phyloP scores from a whole-genome alignment of 176 grass and related monocot species.

The Aechmea fasciata region DNA sequence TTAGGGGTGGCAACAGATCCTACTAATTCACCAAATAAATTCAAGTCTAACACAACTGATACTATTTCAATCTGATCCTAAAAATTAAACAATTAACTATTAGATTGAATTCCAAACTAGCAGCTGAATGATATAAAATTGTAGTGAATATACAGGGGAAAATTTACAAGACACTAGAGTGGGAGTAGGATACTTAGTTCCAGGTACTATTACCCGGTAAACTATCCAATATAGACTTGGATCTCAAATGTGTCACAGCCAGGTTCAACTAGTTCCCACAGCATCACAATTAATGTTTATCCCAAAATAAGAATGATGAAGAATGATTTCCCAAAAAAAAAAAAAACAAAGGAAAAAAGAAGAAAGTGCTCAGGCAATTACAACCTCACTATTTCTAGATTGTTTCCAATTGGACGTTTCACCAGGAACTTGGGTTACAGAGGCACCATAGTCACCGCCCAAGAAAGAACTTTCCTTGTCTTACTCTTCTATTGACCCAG shows the following conservation, averaged over 20 bases:
- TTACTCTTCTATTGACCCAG: constrained; percentile 26
- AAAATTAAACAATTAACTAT: too few relatives aligned
- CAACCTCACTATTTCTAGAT: constrained; percentile 12
- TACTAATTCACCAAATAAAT: not conserved
- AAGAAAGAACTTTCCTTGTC: not conserved
- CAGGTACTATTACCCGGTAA: not conserved
- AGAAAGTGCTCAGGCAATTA: not conserved
- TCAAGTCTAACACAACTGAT: not conserved
- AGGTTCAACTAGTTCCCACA: not conserved
- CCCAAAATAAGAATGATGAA: not conserved
- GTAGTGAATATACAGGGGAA: too few relatives aligned
- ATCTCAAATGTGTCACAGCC: not conserved
- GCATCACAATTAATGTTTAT: not conserved
- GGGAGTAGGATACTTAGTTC: not conserved
- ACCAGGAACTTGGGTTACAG: constrained; percentile 17
- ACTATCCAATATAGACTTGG: not conserved
- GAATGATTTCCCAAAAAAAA: not conserved
- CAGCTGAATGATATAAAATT: too few relatives aligned
- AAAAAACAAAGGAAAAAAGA: not conserved
- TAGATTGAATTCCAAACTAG: too few relatives aligned
- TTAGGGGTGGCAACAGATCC: not conserved
- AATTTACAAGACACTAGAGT: too few relatives aligned
- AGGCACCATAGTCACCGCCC: constrained; percentile 5
- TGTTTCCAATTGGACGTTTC: constrained; percentile 14
- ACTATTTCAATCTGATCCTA: too few relatives aligned